Evolutionary conservation across 257 asterid species (phyloP).

Genomic region (Solanum lycopersicoides): DNA sequence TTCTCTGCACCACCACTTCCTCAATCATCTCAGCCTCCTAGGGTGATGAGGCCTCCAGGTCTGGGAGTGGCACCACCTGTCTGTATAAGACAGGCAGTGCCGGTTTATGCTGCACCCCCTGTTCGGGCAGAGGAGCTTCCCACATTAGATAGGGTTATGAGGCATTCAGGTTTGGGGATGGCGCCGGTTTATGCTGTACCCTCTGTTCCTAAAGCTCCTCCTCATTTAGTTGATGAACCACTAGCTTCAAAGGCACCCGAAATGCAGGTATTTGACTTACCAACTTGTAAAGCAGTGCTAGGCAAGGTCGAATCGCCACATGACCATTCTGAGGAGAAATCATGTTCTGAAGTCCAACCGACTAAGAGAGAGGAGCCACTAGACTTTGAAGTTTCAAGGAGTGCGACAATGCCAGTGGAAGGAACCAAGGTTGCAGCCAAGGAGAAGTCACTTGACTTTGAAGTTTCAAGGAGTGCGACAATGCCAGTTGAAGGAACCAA

Average conservation of each 20-base stretch:
- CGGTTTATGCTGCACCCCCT: conserved; percentile 44
- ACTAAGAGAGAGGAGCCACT: not conserved
- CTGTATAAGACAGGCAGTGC: conserved; percentile 48
- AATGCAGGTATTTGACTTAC: not conserved
- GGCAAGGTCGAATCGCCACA: not conserved
- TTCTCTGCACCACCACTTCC: conserved; percentile 84
- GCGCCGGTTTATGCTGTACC: conserved; percentile 41
- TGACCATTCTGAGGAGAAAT: not conserved
- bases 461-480: not conserved
- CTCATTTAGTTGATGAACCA: conserved; percentile 5
- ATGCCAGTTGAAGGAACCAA: not conserved
- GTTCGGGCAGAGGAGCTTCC: conserved; percentile 43
- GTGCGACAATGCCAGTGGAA: not conserved
- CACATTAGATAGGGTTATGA: conserved; percentile 7
- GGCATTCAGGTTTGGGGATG: not conserved
- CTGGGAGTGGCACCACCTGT: conserved; percentile 58
- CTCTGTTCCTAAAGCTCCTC: conserved; percentile 35
- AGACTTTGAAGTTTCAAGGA: not conserved
- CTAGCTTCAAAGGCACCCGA: not conserved
- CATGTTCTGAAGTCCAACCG: not conserved
- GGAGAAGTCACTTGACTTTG: not conserved
- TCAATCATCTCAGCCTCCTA: conserved; percentile 36
- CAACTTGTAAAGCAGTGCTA: not conserved
- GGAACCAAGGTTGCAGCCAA: not conserved
- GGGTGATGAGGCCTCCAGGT: conserved; percentile 41